These are phyloP conservation scores for Candida ovalis DNA, from an alignment of 805 yeast species.

Conservation along the genomic window DNA sequence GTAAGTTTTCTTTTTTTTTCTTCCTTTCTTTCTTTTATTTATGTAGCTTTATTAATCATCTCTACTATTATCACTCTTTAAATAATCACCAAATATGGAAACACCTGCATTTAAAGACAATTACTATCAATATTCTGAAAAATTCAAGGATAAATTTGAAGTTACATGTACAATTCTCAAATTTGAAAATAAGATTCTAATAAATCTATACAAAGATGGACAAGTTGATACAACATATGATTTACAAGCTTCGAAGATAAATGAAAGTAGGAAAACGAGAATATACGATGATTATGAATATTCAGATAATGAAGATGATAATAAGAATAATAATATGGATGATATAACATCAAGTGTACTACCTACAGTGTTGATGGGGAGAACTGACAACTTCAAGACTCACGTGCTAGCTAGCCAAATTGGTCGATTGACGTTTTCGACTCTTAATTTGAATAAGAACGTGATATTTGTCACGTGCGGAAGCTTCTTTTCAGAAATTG, in stretches of 20 bases:
- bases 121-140: conserved; percentile 9
- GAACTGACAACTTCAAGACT: conserved; percentile 41
- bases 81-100: neutral
- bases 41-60: no score
- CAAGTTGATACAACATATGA: conserved; percentile 47
- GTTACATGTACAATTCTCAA: conserved; percentile 25
- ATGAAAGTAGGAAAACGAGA: conserved; percentile 14
- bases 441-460: neutral
- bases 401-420: conserved; percentile 46
- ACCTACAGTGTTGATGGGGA: conserved; percentile 40
- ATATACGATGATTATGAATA: conserved; percentile 10
- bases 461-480: neutral
- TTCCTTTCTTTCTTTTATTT: neutral
- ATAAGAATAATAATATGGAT: conserved; percentile 25
- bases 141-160: conserved; percentile 9
- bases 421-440: conserved; percentile 33
- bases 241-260: conserved; percentile 29
- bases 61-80: no score
- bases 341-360: conserved; percentile 12
- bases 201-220: conserved; percentile 41
- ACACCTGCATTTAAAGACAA: conserved; percentile 8
- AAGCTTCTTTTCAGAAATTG: neutral
- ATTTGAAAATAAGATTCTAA: conserved; percentile 37
- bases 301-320: conserved; percentile 21
- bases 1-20: no score